Base-by-base conservation (phyloP, 1,284 basidiomycete genomes). In the Bjerkandera adusta region DNA sequence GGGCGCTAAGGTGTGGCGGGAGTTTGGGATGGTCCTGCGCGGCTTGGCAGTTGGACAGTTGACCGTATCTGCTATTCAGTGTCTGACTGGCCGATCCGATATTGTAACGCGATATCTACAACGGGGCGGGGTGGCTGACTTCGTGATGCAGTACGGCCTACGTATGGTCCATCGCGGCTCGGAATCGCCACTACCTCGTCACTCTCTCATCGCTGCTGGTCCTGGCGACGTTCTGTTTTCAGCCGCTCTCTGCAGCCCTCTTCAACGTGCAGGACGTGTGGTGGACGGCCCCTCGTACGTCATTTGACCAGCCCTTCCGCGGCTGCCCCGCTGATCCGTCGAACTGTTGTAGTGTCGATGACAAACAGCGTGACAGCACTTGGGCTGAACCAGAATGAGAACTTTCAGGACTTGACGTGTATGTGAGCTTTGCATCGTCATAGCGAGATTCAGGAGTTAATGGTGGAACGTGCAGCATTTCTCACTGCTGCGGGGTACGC, bases 401-500 rank as follows among this genome's bases (percentile, higher is more conserved):
- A 72, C 37, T 73, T 74, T 46, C 53, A 65, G 20, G 76, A 80
- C 54, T 54, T 79, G 32, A 75, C 74, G 0, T 61, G 76, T 77
- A 43, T 43, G 70, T 58, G 40, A 11, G 8, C 27, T 39, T 12
- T 15, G 21, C 13, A 20, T 3, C 39, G 15, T 26, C 15, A 18
- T 29, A n/a, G n/a, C n/a, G n/a, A n/a, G n/a, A n/a, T n/a, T n/a
- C n/a, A n/a, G n/a, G n/a, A n/a, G n/a, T n/a, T 41, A 22, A 38
- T 24, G 2, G 4, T 24, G 16, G 10, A 1, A 5, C 8, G 1
- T 3, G 8, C 49, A 77, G 75, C 69, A 3, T 79, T 78, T 58
- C 57, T 79, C 33, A 71, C 72, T 27, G 77, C 76, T 10, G 72
- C 77, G 4, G 76, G 77, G 5, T 80, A 70, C 50, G 75, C 77